phyloP scores from a whole-genome alignment of 1,284 basidiomycete genomes.

The Ganoderma sp. region DNA sequence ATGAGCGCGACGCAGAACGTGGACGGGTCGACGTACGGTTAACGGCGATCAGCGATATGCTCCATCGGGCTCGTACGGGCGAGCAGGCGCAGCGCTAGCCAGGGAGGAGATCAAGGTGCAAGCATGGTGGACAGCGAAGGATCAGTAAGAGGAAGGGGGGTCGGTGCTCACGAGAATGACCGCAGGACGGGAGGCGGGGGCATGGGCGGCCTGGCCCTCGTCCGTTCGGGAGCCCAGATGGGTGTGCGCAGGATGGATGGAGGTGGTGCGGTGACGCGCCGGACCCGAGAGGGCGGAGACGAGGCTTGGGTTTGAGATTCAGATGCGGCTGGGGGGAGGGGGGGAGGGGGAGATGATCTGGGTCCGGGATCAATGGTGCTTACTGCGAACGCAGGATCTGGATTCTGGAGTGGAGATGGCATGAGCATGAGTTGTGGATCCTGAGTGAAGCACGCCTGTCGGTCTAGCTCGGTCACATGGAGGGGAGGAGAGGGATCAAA shows the following conservation, averaged over 20 bases:
- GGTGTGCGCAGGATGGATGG: not conserved
- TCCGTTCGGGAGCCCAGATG: not conserved
- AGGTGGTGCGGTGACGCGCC: not conserved
- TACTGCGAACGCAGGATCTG: not conserved
- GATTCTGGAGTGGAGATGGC: not conserved
- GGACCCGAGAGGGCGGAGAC: not conserved
- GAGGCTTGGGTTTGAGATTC: not conserved
- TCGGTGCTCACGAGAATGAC: slow-evolving; percentile 1
- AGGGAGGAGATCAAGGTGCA: not conserved
- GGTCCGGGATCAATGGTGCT: not conserved
- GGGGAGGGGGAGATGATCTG: not conserved
- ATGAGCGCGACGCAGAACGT: not conserved
- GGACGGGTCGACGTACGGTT: not conserved
- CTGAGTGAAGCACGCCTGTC: not conserved
- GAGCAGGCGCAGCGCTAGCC: not conserved
- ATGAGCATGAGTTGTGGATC: not conserved
- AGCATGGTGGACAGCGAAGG: slow-evolving; percentile 1
- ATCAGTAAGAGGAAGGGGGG: not conserved
- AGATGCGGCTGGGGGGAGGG: not conserved
- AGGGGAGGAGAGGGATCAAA: not conserved
- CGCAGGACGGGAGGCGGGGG: not conserved
- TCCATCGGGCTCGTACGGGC: not conserved
- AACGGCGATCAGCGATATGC: not conserved
- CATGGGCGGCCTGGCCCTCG: not conserved
- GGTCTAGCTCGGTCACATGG: slow-evolving; percentile 6